Evolutionary conservation across 129 eudicot species (phyloP).

Genomic region (Lactuca sativa): DNA sequence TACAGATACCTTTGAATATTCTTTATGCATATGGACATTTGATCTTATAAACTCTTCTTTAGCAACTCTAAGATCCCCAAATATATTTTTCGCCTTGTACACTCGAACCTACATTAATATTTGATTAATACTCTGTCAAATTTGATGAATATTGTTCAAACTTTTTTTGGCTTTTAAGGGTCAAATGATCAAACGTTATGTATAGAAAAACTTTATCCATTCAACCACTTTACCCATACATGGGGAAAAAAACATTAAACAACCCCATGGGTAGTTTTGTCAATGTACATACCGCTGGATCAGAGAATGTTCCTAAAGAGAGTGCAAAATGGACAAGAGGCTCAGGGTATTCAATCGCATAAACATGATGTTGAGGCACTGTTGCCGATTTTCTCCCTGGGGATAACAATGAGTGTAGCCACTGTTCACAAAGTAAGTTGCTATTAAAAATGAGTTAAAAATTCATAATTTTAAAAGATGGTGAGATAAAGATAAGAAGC

Average conservation of each 20-base stretch:
- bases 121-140: too few relatives aligned
- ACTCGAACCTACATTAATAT: conserved; percentile 51
- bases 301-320: conserved; percentile 70
- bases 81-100: conserved; percentile 65
- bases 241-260: too few relatives aligned
- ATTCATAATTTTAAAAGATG: background rate
- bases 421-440: conserved; percentile 48
- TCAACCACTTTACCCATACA: background rate
- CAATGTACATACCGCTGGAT: conserved; percentile 65
- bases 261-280: background rate
- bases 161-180: too few relatives aligned
- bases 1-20: conserved; percentile 47
- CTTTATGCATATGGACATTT: conserved; percentile 59
- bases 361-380: conserved; percentile 44
- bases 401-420: conserved; percentile 75
- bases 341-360: conserved; percentile 76
- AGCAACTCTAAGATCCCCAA: conserved; percentile 67
- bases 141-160: too few relatives aligned
- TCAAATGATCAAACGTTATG: too few relatives aligned
- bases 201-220: too few relatives aligned
- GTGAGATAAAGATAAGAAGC: conserved; percentile 20
- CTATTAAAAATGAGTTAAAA: background rate
- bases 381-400: conserved; percentile 68
- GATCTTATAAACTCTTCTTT: conserved; percentile 68
- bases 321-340: conserved; percentile 89